These are phyloP conservation scores for Leucocoprinus leucothites DNA, from an alignment of 768 basidiomycete genomes.

Conservation along the genomic window DNA sequence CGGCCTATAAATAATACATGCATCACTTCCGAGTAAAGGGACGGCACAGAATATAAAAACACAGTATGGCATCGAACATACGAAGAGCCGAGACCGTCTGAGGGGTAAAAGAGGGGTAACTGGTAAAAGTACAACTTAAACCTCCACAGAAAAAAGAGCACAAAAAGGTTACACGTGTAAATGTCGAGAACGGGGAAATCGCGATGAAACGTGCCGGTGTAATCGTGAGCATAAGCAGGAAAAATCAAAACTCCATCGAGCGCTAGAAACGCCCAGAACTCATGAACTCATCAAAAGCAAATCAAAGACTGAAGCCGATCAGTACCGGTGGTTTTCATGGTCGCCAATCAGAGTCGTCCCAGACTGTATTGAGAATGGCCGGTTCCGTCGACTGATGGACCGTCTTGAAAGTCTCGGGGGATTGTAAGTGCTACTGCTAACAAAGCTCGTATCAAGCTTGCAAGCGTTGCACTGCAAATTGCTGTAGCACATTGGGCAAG, in stretches of 20 bases:
- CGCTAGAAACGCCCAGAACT: not conserved
- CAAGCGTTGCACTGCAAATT: constrained; percentile 9
- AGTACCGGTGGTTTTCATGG: constrained; percentile 3
- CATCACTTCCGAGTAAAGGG: not conserved
- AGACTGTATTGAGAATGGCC: constrained; percentile 10
- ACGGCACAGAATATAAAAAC: not conserved
- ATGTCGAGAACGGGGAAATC: not conserved
- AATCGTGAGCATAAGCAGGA: no score
- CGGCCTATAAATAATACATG: constrained; percentile 9
- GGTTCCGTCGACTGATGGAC: not conserved
- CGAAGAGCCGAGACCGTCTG: no score
- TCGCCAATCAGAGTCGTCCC: constrained; percentile 11
- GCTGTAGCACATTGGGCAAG: constrained; percentile 7
- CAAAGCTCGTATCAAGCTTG: constrained; percentile 9
- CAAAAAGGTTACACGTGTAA: no score
- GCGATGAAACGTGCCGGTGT: not conserved
- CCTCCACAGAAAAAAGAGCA: not conserved
- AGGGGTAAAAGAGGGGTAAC: no score
- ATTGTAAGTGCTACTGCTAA: not conserved
- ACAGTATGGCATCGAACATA: not conserved
- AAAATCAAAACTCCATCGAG: not conserved
- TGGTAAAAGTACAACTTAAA: not conserved
- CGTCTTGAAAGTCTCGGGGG: not conserved
- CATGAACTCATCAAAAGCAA: not conserved
- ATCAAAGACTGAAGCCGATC: not conserved